Percentiles rank a stretch among this genome's conserved stretches.
Conservation (phyloP, 495 filamentous ascomycete genomes). For the Tetracladium setigerum region DNA sequence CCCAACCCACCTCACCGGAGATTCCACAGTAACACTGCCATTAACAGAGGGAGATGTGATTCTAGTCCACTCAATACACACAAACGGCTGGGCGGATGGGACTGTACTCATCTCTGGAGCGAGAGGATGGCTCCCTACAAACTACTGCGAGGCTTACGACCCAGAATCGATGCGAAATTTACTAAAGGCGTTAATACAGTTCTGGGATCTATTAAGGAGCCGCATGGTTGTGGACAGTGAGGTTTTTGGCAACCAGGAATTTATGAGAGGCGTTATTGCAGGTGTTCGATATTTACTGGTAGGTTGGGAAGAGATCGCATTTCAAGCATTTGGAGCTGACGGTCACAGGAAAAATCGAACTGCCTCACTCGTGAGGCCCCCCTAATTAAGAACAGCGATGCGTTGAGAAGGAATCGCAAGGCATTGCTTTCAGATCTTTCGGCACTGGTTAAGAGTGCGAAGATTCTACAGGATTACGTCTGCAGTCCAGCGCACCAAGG, state of each 20-base stretch:
- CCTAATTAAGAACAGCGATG: conserved; percentile 64
- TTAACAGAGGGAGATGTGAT: conserved; percentile 88
- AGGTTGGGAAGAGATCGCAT: conserved; percentile 13
- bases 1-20: conserved; percentile 55
- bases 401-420: conserved; percentile 75
- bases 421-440: conserved; percentile 83
- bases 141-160: conserved; percentile 95
- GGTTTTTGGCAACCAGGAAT: conserved; percentile 78
- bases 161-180: conserved; percentile 76
- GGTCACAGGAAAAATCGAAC: conserved; percentile 67
- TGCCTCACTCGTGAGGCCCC: conserved; percentile 78
- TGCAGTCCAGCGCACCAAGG: conserved; percentile 29
- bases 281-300: conserved; percentile 87
- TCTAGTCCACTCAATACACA: conserved; percentile 92
- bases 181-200: conserved; percentile 77
- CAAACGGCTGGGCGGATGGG: conserved; percentile 98
- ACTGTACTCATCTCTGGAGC: conserved; percentile 84
- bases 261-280: conserved; percentile 86
- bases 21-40: conserved; percentile 79
- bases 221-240: conserved; percentile 52
- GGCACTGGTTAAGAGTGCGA: conserved; percentile 77
- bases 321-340: conserved; percentile 13
- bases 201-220: conserved; percentile 85
- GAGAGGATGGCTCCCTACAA: conserved; percentile 95
- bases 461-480: conserved; percentile 64